These are phyloP conservation scores for Fusarium anguioides DNA, from an alignment of 2,329 filamentous ascomycete genomes.

Conservation along the genomic window DNA sequence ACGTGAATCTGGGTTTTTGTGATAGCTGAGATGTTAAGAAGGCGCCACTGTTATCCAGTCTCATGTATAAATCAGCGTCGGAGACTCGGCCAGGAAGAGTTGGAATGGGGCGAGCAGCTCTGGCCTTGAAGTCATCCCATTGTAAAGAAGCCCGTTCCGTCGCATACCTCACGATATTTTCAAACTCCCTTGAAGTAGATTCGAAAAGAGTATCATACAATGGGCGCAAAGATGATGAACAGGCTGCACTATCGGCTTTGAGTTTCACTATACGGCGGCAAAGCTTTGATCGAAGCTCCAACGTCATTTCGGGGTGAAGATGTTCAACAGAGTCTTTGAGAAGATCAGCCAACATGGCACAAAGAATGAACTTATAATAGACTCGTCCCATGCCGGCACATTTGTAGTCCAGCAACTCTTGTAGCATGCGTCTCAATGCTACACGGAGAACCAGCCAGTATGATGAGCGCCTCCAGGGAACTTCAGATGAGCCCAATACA, in stretches of 20 bases:
- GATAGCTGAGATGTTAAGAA: background rate
- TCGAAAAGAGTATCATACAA: slow-evolving; percentile 17
- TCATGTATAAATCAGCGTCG: slow-evolving; percentile 48
- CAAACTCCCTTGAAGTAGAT: background rate
- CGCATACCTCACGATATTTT: background rate
- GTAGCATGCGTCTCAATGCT: slow-evolving; percentile 63
- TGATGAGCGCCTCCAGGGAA: slow-evolving; percentile 71
- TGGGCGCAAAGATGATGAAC: background rate
- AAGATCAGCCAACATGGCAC: slow-evolving; percentile 58
- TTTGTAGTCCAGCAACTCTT: slow-evolving; percentile 50
- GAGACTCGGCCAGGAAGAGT: slow-evolving; percentile 54
- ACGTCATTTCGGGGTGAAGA: slow-evolving; percentile 31
- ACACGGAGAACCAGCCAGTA: slow-evolving; percentile 73
- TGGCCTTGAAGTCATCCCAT: slow-evolving; percentile 56
- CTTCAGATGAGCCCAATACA: slow-evolving; percentile 56
- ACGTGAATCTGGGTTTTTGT: slow-evolving; percentile 41
- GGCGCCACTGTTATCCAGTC: slow-evolving; percentile 54
- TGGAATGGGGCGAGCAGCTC: slow-evolving; percentile 53
- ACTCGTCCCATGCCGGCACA: slow-evolving; percentile 47
- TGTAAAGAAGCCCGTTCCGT: slow-evolving; percentile 46
- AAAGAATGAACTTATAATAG: slow-evolving; percentile 70
- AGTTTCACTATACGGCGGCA: slow-evolving; percentile 69
- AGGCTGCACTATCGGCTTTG: slow-evolving; percentile 46
- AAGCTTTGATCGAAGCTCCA: slow-evolving; percentile 59
- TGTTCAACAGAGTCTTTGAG: slow-evolving; percentile 51